Evolutionary conservation across 1,284 basidiomycete species (phyloP).

Genomic region (Ceratobasidium sp.): DNA sequence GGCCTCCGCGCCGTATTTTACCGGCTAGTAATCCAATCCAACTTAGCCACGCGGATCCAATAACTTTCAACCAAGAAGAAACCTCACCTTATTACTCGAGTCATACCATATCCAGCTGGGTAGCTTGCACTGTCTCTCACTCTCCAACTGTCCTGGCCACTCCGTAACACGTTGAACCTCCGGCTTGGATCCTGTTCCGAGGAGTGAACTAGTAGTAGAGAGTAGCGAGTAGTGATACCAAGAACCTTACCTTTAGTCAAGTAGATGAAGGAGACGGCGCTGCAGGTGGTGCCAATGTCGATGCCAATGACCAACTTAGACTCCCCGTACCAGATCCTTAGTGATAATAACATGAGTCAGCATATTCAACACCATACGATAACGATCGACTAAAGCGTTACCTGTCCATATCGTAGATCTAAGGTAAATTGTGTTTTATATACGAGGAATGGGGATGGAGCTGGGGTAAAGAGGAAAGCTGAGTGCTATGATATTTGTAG

Average conservation of each 20-base stretch:
- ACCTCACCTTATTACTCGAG: not conserved
- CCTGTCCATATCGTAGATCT: too few species aligned
- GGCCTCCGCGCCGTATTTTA: constrained; percentile 28
- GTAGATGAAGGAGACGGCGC: constrained; percentile 11
- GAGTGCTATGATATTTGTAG: too few species aligned
- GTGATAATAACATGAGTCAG: too few species aligned
- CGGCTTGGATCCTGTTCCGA: not conserved
- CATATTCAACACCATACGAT: too few species aligned
- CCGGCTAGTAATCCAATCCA: not conserved
- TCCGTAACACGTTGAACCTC: not conserved
- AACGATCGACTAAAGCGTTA: too few species aligned
- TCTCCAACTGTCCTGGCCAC: constrained; percentile 9
- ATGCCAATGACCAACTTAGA: constrained; percentile 13
- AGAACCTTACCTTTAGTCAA: not conserved
- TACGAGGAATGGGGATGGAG: too few species aligned
- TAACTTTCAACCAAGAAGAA: not conserved
- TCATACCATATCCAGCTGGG: constrained; percentile 20
- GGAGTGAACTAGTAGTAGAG: too few species aligned
- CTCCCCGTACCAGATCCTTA: too few species aligned
- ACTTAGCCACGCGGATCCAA: too few species aligned
- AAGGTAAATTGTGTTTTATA: too few species aligned
- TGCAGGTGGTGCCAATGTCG: constrained; percentile 25
- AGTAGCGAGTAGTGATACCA: too few species aligned
- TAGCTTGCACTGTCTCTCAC: not conserved
- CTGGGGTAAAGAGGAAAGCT: too few species aligned